Evolutionary conservation across 2,329 filamentous ascomycete genomes (phyloP).

Genomic region (Talaromyces sp.): DNA sequence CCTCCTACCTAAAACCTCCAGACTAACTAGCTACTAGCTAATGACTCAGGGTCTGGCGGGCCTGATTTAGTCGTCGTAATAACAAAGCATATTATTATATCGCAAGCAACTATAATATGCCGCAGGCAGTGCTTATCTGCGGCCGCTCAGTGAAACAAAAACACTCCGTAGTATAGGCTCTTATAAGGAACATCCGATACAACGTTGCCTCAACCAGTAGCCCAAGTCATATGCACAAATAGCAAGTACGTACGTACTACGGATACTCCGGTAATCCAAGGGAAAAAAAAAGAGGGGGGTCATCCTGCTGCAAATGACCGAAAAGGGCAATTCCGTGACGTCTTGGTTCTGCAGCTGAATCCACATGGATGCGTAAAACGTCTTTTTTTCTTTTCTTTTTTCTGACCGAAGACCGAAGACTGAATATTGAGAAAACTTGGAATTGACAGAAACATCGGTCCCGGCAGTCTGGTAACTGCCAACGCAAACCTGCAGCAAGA

Average conservation of each 20-base stretch:
- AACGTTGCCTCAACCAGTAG: background rate
- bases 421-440: background rate
- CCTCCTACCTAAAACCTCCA: background rate
- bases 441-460: background rate
- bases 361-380: background rate
- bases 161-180: background rate
- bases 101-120: too few relatives aligned
- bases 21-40: background rate
- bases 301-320: background rate
- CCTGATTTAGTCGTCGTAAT: too few relatives aligned
- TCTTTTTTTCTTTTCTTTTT: background rate
- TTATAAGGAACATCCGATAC: background rate
- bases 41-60: background rate
- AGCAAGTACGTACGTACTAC: background rate
- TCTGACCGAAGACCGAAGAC: background rate
- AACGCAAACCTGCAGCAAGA: background rate
- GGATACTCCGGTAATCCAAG: background rate
- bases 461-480: background rate
- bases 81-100: too few relatives aligned
- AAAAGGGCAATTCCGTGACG: background rate
- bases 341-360: background rate
- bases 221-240: background rate
- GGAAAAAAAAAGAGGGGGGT: background rate
- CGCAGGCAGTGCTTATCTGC: too few relatives aligned
- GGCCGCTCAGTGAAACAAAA: background rate